Base-by-base conservation (phyloP, 345 rosid genomes). In the Viola odorata region DNA sequence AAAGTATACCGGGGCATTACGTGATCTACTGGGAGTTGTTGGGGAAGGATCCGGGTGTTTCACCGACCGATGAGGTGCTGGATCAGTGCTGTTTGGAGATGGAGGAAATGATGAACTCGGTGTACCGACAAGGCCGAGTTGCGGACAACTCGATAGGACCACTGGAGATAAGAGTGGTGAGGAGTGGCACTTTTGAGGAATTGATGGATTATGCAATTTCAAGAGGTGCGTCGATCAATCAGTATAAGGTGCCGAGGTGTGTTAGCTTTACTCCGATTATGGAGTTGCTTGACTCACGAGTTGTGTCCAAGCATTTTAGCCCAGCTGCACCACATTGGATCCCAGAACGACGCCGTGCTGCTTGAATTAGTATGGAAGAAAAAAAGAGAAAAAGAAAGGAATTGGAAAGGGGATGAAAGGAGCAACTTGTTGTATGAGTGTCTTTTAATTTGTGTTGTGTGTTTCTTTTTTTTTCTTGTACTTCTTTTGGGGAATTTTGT, bases 161-260 rank as follows among this genome's bases (percentile, higher is more conserved):
- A 0, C 61, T 94, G 8, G 97, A 90, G 71, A 85, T 90, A 36
- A 80, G 97, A 2, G 89, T 90, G 51, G 99, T 94, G 3, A 81
- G 54, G 58, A 80, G 50, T n/a, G 99, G 99, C 6, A 94, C 99
- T 37, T 94, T 94, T 66, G 99, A 94, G 69, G 99, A 90, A 72
- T 62, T 94, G 36, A 94, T 94, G 97, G 99, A 94, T 69, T 90
- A 90, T 50, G 96, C 97, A 3, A 88, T 94, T 54, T 88, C 99
- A 13, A 80, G 95, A 52, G 97, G 99, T 0, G 99, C 99, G 0
- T 94, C 99, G 4, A 94, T 94, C 53, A 94, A 94, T 58, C 99
- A 94, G 71, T 94, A 94, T 54, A 94, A 94, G 77, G 99, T 82
- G 45, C 97, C 99, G 8, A 77, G 99, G 71, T 94, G 99, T 69